A percentile compares a stretch with the other conserved stretches of the same genome.
Evolutionary conservation across 306 rosid genomes (phyloP).

Genomic region (Lotus japonicus): DNA sequence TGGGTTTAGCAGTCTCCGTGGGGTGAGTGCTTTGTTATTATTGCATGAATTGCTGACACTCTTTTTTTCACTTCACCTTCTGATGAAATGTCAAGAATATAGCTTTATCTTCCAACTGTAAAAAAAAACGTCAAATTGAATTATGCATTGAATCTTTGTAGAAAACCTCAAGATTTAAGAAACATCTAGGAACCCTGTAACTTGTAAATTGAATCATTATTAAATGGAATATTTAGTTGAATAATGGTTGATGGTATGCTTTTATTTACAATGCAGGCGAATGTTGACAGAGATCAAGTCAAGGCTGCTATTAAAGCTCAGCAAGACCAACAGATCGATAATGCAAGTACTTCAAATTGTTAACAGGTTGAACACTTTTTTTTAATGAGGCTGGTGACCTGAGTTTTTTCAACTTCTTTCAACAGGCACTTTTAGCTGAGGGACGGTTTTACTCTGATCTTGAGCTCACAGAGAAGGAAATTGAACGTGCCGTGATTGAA

Average conservation of each 20-base stretch:
- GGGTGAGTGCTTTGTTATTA: conserved; percentile 41
- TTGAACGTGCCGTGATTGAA: conserved; percentile 85
- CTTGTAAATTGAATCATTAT: neutral
- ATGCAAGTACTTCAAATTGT: conserved; percentile 44
- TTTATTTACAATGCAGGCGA: conserved; percentile 52
- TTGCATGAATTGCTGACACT: neutral
- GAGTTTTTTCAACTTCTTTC: neutral
- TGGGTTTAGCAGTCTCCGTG: conserved; percentile 80
- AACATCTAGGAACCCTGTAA: neutral
- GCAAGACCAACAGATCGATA: conserved; percentile 86
- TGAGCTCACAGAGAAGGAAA: conserved; percentile 96
- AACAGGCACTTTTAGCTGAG: conserved; percentile 95
- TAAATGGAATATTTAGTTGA: conserved; percentile 3
- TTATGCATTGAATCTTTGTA: neutral
- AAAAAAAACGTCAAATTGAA: neutral
- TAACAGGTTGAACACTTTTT: neutral
- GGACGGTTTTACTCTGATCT: conserved; percentile 94
- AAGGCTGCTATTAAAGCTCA: conserved; percentile 93
- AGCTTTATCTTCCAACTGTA: neutral
- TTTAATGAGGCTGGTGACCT: neutral
- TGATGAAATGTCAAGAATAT: neutral
- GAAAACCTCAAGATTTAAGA: neutral
- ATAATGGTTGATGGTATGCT: conserved; percentile 1
- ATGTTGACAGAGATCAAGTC: conserved; percentile 85
- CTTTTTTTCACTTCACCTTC: neutral